Percentiles rank a stretch among this genome's conserved stretches.
These are phyloP conservation scores for Hyphodiscus hymeniophilus DNA, from an alignment of 495 filamentous ascomycete genomes.

Conservation along the genomic window DNA sequence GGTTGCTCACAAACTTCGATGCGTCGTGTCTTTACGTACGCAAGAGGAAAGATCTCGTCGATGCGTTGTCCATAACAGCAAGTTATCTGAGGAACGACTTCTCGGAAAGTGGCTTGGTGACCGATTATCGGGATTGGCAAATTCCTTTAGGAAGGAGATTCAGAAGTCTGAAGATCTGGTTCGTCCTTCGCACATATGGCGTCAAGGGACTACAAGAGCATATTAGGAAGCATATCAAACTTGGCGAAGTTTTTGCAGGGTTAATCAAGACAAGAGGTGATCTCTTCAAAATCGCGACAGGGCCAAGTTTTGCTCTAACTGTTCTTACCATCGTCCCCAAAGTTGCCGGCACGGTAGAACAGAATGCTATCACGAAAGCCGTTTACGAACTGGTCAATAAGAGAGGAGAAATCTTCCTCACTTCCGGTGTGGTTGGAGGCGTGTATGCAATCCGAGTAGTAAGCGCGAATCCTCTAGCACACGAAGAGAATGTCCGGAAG, in stretches of 20 bases:
- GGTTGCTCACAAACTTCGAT: constrained; percentile 93
- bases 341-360: constrained; percentile 32
- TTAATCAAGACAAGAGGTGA: constrained; percentile 53
- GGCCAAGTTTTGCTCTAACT: constrained; percentile 71
- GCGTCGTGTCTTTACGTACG: constrained; percentile 75
- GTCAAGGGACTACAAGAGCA: constrained; percentile 67
- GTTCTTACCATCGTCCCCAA: constrained; percentile 55
- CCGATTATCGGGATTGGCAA: constrained; percentile 97
- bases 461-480: constrained; percentile 51
- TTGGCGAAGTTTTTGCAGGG: constrained; percentile 63
- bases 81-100: constrained; percentile 75
- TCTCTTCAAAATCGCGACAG: constrained; percentile 69
- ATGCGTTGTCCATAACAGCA: constrained; percentile 74
- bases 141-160: constrained; percentile 94
- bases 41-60: constrained; percentile 63
- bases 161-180: constrained; percentile 91
- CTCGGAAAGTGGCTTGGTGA: constrained; percentile 76
- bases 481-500: constrained; percentile 61
- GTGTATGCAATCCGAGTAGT: constrained; percentile 77
- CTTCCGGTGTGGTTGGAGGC: constrained; percentile 67
- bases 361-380: constrained; percentile 63
- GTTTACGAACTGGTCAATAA: constrained; percentile 73
- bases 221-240: constrained; percentile 53
- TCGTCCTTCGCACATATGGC: constrained; percentile 84
- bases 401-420: constrained; percentile 75